Percentiles rank a stretch among this genome's conserved stretches.
Conservation (phyloP, 805 yeast genomes). For the Wickerhamomyces subpelliculosus region DNA sequence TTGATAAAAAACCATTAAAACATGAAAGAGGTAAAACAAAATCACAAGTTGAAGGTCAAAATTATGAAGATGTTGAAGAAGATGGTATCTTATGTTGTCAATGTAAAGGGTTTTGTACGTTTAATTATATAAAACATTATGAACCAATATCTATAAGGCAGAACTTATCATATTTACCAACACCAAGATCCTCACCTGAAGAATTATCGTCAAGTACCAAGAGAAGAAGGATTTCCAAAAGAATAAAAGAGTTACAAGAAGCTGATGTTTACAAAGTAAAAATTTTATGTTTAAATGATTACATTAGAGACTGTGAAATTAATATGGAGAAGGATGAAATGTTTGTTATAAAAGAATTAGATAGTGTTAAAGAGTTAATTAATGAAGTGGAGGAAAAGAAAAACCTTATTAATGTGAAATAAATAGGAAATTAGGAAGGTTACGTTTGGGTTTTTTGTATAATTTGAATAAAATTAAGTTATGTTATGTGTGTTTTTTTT, state of each 20-base stretch:
- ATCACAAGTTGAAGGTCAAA: background rate
- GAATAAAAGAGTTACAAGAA: constrained; percentile 15
- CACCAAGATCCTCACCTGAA: constrained; percentile 20
- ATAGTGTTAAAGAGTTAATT: constrained; percentile 10
- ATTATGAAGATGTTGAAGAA: constrained; percentile 10
- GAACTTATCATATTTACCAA: constrained; percentile 8
- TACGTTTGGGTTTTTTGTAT: too few species aligned
- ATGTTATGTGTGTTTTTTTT: too few species aligned
- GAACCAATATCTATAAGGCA: constrained; percentile 10
- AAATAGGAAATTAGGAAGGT: too few species aligned
- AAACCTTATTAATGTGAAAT: too few species aligned
- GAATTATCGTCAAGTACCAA: constrained; percentile 6
- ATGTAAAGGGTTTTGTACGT: constrained; percentile 32
- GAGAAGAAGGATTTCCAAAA: constrained; percentile 15
- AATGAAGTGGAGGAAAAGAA: constrained; percentile 9
- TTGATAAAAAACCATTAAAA: constrained; percentile 8
- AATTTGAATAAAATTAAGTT: too few species aligned
- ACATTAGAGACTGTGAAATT: constrained; percentile 7
- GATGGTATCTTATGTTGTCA: constrained; percentile 27
- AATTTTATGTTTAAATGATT: constrained; percentile 19
- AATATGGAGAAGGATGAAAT: constrained; percentile 8
- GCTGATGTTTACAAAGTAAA: constrained; percentile 5
- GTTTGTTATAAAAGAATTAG: constrained; percentile 8
- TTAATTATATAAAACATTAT: constrained; percentile 24
- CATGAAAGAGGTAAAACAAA: constrained; percentile 2